These are phyloP conservation scores for Acarospora socialis DNA, from an alignment of 2,329 filamentous ascomycete species.

Conservation along the genomic window DNA sequence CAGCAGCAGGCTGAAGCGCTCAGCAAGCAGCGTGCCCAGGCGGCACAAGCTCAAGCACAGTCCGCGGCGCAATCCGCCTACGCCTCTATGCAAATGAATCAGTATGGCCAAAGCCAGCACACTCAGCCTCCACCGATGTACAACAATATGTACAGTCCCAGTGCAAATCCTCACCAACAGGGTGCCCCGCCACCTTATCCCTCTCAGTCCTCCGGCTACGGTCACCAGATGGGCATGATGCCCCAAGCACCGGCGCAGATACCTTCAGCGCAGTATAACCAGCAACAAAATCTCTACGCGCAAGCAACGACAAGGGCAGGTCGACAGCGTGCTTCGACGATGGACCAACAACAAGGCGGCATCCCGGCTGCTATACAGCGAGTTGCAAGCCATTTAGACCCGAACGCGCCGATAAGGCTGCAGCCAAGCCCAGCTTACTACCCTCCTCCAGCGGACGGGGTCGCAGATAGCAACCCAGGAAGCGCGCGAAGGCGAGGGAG, in stretches of 20 bases:
- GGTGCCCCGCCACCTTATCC: conserved; percentile 68
- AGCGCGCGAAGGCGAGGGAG: conserved; percentile 62
- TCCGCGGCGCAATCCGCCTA: conserved; percentile 44
- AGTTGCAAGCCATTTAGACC: conserved; percentile 90
- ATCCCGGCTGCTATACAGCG: conserved; percentile 87
- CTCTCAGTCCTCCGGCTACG: conserved; percentile 55
- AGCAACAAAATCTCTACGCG: conserved; percentile 59
- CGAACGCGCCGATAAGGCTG: conserved; percentile 80
- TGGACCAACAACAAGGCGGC: conserved; percentile 87
- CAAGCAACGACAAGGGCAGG: conserved; percentile 65
- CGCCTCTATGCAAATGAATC: conserved; percentile 43
- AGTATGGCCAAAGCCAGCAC: conserved; percentile 36
- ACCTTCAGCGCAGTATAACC: conserved; percentile 48
- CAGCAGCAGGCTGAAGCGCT: conserved; percentile 89
- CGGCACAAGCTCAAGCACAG: conserved; percentile 34
- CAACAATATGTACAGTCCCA: conserved; percentile 58
- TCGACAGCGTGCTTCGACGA: conserved; percentile 82
- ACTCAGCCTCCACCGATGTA: conserved; percentile 52
- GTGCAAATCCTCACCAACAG: no score
- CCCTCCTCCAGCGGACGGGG: conserved; percentile 76
- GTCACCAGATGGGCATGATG: conserved; percentile 57
- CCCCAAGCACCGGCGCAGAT: conserved; percentile 50
- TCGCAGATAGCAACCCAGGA: conserved; percentile 50
- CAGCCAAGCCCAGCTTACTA: conserved; percentile 97
- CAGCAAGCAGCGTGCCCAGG: conserved; percentile 69